These are phyloP conservation scores for Glaciozyma martinii DNA, from an alignment of 768 basidiomycete genomes.

Conservation along the genomic window DNA sequence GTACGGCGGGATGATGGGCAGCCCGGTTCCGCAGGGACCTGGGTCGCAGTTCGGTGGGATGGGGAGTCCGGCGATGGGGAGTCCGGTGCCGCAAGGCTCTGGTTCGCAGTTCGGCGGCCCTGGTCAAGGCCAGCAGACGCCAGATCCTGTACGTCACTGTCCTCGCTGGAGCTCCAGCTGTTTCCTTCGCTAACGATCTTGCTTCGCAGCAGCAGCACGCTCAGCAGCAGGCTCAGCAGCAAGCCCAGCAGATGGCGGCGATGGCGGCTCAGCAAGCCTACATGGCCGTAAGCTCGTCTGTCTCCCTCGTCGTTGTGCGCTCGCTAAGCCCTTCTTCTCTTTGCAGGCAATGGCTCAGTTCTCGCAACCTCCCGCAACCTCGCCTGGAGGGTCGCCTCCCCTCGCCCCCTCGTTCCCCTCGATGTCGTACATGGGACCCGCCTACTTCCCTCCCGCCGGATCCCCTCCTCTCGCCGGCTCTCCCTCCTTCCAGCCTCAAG, in stretches of 20 bases:
- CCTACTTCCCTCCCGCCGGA: no score
- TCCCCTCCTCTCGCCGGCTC: no score
- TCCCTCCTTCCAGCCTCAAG: no score
- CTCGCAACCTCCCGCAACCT: no score
- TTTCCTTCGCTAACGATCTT: constrained; percentile 38
- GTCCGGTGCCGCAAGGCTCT: neutral
- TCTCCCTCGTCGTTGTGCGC: no score
- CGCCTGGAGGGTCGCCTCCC: no score
- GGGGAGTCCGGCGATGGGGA: neutral
- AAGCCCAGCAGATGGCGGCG: constrained; percentile 42
- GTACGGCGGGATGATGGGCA: constrained; percentile 41
- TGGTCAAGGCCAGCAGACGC: constrained; percentile 39
- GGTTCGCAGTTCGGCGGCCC: constrained; percentile 41
- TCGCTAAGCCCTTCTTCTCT: no score
- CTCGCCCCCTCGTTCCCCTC: no score
- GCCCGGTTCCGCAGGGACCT: no score
- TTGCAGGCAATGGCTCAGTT: no score
- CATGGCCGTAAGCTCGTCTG: neutral
- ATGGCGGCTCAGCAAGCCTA: constrained; percentile 52
- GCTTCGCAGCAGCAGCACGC: neutral
- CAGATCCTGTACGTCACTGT: constrained; percentile 39
- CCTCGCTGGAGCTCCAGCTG: constrained; percentile 43
- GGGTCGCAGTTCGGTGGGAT: constrained; percentile 33
- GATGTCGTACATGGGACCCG: no score
- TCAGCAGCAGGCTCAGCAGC: neutral